Base-by-base conservation (phyloP, 805 yeast species). In the Kodamaea laetipori region DNA sequence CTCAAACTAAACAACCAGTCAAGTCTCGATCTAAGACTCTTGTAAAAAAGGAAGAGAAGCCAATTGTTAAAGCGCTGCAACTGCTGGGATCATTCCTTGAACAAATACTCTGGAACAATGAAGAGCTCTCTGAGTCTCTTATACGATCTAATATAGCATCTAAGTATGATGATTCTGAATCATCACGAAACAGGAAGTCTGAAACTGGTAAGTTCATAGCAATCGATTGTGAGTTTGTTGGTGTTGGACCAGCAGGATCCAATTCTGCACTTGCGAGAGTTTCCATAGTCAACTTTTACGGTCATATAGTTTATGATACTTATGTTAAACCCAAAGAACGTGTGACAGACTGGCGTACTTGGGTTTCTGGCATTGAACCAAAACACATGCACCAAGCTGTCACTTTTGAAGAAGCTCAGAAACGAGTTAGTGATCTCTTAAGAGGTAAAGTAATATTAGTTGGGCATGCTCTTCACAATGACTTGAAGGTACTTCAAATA, bases 141-240 rank as follows among this genome's bases (percentile, higher is more conserved):
- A 6, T 18, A 17, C 37, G 15, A 21, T 17, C 37, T 17, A 33
- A 19, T n/a, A n/a, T 17, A 4, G 17, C 6, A 15, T 4, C 19
- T 6, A 17, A 6, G 4, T 15, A 4, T 3, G 3, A 30, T 13
- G 4, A 13, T 6, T 6, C 25, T 31, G 36, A 44, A 41, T 10
- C 21, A 15, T 15, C 15, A 30, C 19, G 5, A 6, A 30, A 15
- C 17, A 30, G 48, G 39, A n/a, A 61, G 55, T 65, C 60, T 40
- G 73, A 75, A 34, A 68, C 81, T 1, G 97, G 97, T 1, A 84
- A 77, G 54, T 90, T 77, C 52, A 47, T 90, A 2, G 88, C 96
- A 1, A 78, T 90, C 48, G 98, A 90, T 64, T 90, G 97, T 68
- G 98, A 90, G 55, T 90, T 90, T 70, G 97, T 90, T 2, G 97